A percentile compares a stretch with the other conserved stretches of the same genome.
These are phyloP conservation scores for Penicillium cataractarum DNA, from an alignment of 495 filamentous ascomycete genomes.

Conservation along the genomic window DNA sequence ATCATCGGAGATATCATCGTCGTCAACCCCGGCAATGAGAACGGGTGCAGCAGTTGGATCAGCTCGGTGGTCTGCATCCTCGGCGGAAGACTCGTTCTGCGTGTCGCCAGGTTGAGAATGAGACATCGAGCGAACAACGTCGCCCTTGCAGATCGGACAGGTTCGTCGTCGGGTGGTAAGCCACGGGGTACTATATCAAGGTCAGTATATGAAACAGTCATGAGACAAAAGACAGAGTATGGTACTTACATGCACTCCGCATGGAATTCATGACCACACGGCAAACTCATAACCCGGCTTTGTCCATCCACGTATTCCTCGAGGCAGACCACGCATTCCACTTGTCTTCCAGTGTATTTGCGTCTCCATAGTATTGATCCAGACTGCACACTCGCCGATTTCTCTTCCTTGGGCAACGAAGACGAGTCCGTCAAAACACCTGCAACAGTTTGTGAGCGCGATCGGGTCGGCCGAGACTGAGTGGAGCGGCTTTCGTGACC, in stretches of 20 bases:
- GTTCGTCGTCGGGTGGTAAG: constrained; percentile 91
- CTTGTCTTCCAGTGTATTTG: constrained; percentile 83
- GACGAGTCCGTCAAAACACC: constrained; percentile 49
- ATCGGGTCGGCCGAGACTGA: constrained; percentile 49
- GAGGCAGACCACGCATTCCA: constrained; percentile 96
- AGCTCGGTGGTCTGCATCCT: constrained; percentile 20
- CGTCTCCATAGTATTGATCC: constrained; percentile 65
- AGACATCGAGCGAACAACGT: constrained; percentile 75
- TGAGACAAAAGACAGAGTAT: background rate
- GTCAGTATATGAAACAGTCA: constrained; percentile 23
- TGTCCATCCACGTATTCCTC: constrained; percentile 97
- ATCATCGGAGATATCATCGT: constrained; percentile 41
- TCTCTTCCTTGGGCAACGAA: constrained; percentile 34
- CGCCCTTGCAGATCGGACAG: constrained; percentile 96
- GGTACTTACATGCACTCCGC: constrained; percentile 92
- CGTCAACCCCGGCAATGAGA: constrained; percentile 39
- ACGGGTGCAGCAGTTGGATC: constrained; percentile 55
- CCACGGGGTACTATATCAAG: constrained; percentile 85
- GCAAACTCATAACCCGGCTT: constrained; percentile 93
- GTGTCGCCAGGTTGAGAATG: constrained; percentile 52
- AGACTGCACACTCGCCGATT: constrained; percentile 54
- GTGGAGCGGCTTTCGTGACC: constrained; percentile 26
- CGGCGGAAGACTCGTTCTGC: constrained; percentile 47
- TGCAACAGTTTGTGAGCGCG: constrained; percentile 68
- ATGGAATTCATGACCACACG: constrained; percentile 99